phyloP scores from a whole-genome alignment of 768 basidiomycete genomes.

The Lentinula boryana region DNA sequence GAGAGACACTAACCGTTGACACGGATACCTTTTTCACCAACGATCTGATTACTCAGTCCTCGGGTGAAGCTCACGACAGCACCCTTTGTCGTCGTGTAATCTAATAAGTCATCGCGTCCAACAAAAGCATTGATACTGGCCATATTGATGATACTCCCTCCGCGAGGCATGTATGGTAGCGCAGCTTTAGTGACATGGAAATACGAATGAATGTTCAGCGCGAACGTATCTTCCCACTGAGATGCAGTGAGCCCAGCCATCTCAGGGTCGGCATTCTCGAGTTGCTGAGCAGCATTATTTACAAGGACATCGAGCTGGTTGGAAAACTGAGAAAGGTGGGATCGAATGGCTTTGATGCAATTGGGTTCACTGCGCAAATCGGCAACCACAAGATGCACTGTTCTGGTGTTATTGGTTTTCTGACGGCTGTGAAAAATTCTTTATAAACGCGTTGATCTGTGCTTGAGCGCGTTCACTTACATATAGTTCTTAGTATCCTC shows the following conservation, averaged over 20 bases:
- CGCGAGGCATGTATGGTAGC: constrained; percentile 33
- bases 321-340: constrained; percentile 27
- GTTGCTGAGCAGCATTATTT: constrained; percentile 39
- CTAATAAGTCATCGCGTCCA: constrained; percentile 39
- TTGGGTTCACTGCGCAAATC: constrained; percentile 34
- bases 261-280: constrained; percentile 24
- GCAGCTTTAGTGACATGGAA: constrained; percentile 45
- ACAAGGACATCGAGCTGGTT: constrained; percentile 32
- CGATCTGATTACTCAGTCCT: constrained; percentile 43
- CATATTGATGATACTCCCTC: constrained; percentile 36
- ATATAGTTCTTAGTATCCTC: constrained; percentile 29
- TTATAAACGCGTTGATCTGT: not conserved
- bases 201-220: constrained; percentile 33
- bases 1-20: constrained; percentile 28
- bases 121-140: constrained; percentile 30
- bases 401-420: not conserved
- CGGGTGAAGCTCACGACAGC: constrained; percentile 43
- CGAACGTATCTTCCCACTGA: constrained; percentile 38
- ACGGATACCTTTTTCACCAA: constrained; percentile 41
- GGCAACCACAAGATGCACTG: constrained; percentile 21
- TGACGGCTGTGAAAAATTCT: not conserved
- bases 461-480: not conserved
- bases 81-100: constrained; percentile 53
- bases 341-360: constrained; percentile 30
- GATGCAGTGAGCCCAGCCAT: constrained; percentile 28